A percentile compares a stretch with the other conserved stretches of the same genome.
phyloP scores from a whole-genome alignment of 106 monocot species.

The Alisma plantagoaquatica region DNA sequence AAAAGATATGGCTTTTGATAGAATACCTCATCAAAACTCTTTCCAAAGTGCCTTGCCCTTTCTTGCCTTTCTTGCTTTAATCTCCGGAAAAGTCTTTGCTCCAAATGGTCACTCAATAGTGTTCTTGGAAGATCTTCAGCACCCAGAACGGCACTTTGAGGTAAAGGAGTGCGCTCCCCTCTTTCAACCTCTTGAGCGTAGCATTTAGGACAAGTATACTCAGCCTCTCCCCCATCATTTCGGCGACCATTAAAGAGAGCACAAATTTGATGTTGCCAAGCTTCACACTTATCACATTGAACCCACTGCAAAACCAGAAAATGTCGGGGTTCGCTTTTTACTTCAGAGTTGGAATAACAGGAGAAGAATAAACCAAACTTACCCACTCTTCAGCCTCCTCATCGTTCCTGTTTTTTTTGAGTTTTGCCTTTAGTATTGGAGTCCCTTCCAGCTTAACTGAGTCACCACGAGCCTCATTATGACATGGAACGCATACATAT shows the following conservation, averaged over 20 bases:
- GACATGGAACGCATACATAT: conserved; percentile 80
- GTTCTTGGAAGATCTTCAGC: conserved; percentile 96
- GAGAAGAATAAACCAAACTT: neutral
- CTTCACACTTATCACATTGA: conserved; percentile 99
- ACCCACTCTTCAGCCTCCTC: conserved; percentile 98
- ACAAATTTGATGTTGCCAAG: conserved; percentile 99
- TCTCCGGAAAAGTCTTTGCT: conserved; percentile 62
- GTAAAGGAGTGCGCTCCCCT: conserved; percentile 81
- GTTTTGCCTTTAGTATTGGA: conserved; percentile 41
- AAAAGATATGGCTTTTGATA: no score
- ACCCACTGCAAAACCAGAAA: conserved; percentile 61
- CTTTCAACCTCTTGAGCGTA: conserved; percentile 77
- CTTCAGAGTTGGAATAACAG: neutral
- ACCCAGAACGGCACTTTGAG: conserved; percentile 95
- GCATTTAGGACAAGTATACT: conserved; percentile 97
- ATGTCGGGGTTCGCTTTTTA: neutral
- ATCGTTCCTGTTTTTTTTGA: conserved; percentile 93
- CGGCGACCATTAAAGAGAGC: conserved; percentile 93
- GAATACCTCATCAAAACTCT: conserved; percentile 85
- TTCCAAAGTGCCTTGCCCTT: conserved; percentile 62
- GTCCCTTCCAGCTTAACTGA: conserved; percentile 70
- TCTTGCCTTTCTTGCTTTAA: conserved; percentile 78
- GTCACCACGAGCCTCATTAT: conserved; percentile 88
- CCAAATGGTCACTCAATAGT: conserved; percentile 85
- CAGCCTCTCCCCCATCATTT: conserved; percentile 97